Percentiles rank a stretch among this genome's conserved stretches.
These are phyloP conservation scores for Erythrobasidium yunnanense DNA, from an alignment of 768 basidiomycete species.

Conservation along the genomic window DNA sequence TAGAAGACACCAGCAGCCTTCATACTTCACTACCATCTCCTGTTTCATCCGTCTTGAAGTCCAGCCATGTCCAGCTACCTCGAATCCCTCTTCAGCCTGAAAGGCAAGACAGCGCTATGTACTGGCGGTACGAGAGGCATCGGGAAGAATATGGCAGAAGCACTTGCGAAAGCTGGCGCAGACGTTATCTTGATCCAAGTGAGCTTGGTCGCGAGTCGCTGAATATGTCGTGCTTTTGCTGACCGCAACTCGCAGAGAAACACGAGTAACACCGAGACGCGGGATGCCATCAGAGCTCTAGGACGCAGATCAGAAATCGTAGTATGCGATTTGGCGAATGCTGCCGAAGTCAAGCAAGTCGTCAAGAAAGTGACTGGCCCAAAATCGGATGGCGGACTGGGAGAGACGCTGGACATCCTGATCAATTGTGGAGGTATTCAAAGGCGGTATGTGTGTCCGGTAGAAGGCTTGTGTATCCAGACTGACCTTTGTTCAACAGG, in stretches of 20 bases:
- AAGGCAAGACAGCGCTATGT: conserved; percentile 42
- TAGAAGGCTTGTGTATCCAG: not conserved
- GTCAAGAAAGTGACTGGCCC: conserved; percentile 48
- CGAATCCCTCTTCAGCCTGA: conserved; percentile 40
- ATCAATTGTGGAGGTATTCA: conserved; percentile 62
- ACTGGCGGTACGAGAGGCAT: conserved; percentile 42
- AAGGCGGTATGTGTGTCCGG: conserved; percentile 43
- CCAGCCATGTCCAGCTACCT: conserved; percentile 20
- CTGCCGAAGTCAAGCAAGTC: conserved; percentile 48
- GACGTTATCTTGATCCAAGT: conserved; percentile 42
- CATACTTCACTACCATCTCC: too few species aligned
- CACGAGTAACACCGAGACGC: conserved; percentile 42
- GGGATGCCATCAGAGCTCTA: conserved; percentile 40
- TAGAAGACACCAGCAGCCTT: too few species aligned
- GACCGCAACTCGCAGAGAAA: conserved; percentile 48
- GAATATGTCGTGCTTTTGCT: too few species aligned
- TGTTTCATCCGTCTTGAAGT: too few species aligned
- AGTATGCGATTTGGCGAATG: conserved; percentile 52
- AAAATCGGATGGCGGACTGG: conserved; percentile 43
- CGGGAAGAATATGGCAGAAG: conserved; percentile 42
- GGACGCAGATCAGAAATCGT: conserved; percentile 45
- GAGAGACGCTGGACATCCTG: conserved; percentile 52
- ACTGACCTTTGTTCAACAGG: not conserved
- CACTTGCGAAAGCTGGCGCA: conserved; percentile 45
- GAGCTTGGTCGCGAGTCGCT: too few species aligned